phyloP scores from a whole-genome alignment of 352 stramenopile species.

The Globisporangium polare region DNA sequence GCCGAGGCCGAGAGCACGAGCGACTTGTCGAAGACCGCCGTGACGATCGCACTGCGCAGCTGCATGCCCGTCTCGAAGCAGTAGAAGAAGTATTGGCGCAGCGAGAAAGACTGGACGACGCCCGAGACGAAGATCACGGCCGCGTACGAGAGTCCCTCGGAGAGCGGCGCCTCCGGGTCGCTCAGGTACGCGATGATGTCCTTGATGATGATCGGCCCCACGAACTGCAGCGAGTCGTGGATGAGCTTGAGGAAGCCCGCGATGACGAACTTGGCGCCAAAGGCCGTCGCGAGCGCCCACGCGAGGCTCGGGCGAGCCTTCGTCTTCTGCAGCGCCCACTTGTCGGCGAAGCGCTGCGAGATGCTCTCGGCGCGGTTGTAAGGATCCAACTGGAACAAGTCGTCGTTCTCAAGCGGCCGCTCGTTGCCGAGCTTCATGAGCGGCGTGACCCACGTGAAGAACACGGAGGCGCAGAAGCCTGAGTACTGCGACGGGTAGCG shows the following conservation, averaged over 20 bases:
- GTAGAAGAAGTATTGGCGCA: slow-evolving; percentile 66
- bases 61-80: slow-evolving; percentile 62
- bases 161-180: slow-evolving; percentile 34
- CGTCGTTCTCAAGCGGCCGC: slow-evolving; percentile 55
- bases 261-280: slow-evolving; percentile 42
- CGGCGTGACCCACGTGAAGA: slow-evolving; percentile 78
- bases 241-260: slow-evolving; percentile 52
- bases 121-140: slow-evolving; percentile 47
- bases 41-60: slow-evolving; percentile 44
- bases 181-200: slow-evolving; percentile 61
- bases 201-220: slow-evolving; percentile 58
- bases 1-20: slow-evolving; percentile 78
- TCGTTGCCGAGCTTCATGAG: slow-evolving; percentile 72
- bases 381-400: slow-evolving; percentile 66
- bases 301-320: slow-evolving; percentile 33
- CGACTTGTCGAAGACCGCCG: slow-evolving; percentile 59
- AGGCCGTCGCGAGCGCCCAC: slow-evolving; percentile 38
- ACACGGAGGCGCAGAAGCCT: slow-evolving; percentile 41
- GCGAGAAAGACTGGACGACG: slow-evolving; percentile 49
- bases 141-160: slow-evolving; percentile 42
- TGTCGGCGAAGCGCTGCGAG: slow-evolving; percentile 31
- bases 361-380: slow-evolving; percentile 41
- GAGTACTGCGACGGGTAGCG: slow-evolving; percentile 54
- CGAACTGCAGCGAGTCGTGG: slow-evolving; percentile 58
- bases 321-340: slow-evolving; percentile 32